Base-by-base conservation (phyloP, 2,329 filamentous ascomycete genomes). In the Colletotrichum scovillei region DNA sequence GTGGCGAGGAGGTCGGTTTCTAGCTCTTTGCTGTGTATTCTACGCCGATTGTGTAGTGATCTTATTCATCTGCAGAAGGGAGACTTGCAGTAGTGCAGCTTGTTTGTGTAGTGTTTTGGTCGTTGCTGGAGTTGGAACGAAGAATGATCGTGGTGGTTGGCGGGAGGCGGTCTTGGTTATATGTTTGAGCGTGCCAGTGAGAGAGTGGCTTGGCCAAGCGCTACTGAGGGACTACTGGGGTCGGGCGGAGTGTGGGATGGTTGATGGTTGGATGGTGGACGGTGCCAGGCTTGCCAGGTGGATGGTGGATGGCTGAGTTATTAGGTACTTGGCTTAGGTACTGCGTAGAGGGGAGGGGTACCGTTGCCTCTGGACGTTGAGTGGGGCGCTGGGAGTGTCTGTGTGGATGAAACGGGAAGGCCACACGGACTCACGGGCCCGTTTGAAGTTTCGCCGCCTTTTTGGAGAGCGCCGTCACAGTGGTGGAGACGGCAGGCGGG, bases 391-490 rank as follows among this genome's bases (percentile, higher is more conserved):
- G 67, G 52, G 16, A 46, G 65, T 69, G 68, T 72, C 62, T 74
- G 72, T 74, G 68, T 74, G 68, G 68, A 74, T 74, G 72, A 68
- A 74, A 72, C 72, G 72, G 69, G n/a, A 74, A 74, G 68, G 58
- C 63, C 72, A 72, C 68, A 74, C 72, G 52, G 63, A 72, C 72
- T 74, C 56, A 63, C 68, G 30, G 72, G 53, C 69, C 69, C 67
- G 72, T 74, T 74, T 71, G 71, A 60, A 70, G 71, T 73, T 73
- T 73, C 71, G 60, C 60, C 60, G 67, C 67, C 71, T 1, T 19
- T 42, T 63, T 49, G 35, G 56, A 66, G 38, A n/a, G 38, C 59
- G 38, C 66, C 70, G 66, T 64, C 70, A 53, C 70, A 60, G 42
- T 46, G 42, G 66, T 73, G 66, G 66, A 64, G 42, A 59, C 55